Percentiles rank a stretch among this genome's conserved stretches.
These are phyloP conservation scores for Wallemia hederae DNA, from an alignment of 1,284 basidiomycete genomes.

Conservation along the genomic window DNA sequence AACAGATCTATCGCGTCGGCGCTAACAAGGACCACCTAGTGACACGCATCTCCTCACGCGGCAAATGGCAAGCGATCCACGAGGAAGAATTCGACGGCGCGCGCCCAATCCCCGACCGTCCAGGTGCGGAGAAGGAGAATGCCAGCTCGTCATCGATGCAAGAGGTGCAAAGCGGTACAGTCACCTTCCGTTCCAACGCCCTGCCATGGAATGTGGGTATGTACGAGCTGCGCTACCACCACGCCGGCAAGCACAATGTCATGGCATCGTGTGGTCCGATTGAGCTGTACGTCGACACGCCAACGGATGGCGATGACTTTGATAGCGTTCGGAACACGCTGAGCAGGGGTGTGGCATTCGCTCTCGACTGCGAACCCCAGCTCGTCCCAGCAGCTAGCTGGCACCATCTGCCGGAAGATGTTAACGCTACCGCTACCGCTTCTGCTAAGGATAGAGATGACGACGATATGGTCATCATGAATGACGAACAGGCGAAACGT, in stretches of 20 bases:
- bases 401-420: background rate
- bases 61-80: slow-evolving; percentile 76
- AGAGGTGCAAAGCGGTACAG: slow-evolving; percentile 28
- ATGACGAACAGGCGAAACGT: slow-evolving; percentile 53
- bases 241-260: slow-evolving; percentile 86
- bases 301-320: slow-evolving; percentile 28
- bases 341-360: slow-evolving; percentile 48
- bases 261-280: slow-evolving; percentile 54
- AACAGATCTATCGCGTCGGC: slow-evolving; percentile 28
- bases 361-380: slow-evolving; percentile 54
- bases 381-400: slow-evolving; percentile 37
- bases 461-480: slow-evolving; percentile 89
- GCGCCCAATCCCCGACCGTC: slow-evolving; percentile 25
- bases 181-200: slow-evolving; percentile 42
- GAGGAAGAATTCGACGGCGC: slow-evolving; percentile 83
- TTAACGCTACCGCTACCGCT: background rate
- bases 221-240: slow-evolving; percentile 72
- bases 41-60: slow-evolving; percentile 59
- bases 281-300: slow-evolving; percentile 54
- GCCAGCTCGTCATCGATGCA: slow-evolving; percentile 5
- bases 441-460: slow-evolving; percentile 23
- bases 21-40: slow-evolving; percentile 53
- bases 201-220: slow-evolving; percentile 60
- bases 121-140: slow-evolving; percentile 7
- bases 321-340: slow-evolving; percentile 32